A percentile compares a stretch with the other conserved stretches of the same genome.
Evolutionary conservation across 1,284 basidiomycete species (phyloP).

Genomic region (Irpex lacteus): DNA sequence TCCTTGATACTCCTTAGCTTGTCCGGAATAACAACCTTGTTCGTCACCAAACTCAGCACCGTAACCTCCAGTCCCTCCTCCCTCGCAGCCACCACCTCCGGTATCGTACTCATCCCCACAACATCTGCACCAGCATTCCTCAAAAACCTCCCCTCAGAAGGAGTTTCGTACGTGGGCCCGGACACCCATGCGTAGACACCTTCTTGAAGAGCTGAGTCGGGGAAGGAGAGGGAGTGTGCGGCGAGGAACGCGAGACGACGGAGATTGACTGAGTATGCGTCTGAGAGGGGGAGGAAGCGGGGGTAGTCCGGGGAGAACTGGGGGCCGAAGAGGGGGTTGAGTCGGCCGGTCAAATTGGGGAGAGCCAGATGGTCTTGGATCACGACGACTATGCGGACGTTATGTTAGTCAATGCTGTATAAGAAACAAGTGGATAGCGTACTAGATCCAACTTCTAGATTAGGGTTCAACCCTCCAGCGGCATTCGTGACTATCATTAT

Average conservation of each 20-base stretch:
- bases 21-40: conserved; percentile 77
- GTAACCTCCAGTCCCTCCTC: conserved; percentile 73
- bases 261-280: conserved; percentile 69
- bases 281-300: conserved; percentile 77
- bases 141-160: conserved; percentile 76
- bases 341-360: conserved; percentile 66
- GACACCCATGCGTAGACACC: conserved; percentile 86
- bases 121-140: conserved; percentile 75
- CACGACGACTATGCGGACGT: conserved; percentile 61
- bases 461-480: conserved; percentile 72
- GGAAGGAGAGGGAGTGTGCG: conserved; percentile 51
- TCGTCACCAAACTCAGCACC: conserved; percentile 80
- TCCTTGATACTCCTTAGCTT: conserved; percentile 61
- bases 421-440: conserved; percentile 25
- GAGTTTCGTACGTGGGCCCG: conserved; percentile 83
- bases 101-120: conserved; percentile 89
- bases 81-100: conserved; percentile 80
- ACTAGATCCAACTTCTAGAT: conserved; percentile 80
- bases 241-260: conserved; percentile 69
- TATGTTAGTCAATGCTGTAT: background rate
- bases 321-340: conserved; percentile 78
- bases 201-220: conserved; percentile 36
- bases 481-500: conserved; percentile 74
- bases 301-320: conserved; percentile 49
- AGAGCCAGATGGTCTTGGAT: conserved; percentile 82